Base-by-base conservation (phyloP, 352 stramenopile genomes). In the Phytophthora nicotianae region DNA sequence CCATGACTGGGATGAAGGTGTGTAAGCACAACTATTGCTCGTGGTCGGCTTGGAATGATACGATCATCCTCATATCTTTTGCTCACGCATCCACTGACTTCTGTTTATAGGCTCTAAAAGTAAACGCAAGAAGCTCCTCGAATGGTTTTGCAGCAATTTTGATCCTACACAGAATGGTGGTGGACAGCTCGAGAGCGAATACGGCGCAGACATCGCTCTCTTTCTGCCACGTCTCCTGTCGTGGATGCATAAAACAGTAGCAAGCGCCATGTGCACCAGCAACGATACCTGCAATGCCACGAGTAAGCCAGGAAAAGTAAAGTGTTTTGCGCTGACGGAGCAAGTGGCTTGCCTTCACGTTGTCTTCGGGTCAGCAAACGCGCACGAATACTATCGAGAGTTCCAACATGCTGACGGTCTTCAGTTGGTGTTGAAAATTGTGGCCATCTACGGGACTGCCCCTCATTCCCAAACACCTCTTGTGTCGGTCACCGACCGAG, bases 1-100 rank as follows among this genome's bases (percentile, higher is more conserved):
- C 20, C 75, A 76, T 14, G 79, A 89, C 58, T 92, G 81, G 83
- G 81, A 92, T 51, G 71, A 87, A 79, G 80, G 83, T 91, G 49
- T 45, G 55, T 33, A 54, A 45, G 13, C 38, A 32, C 17, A 26
- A 29, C 17, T 41, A 20, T 27, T 38, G 27, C 41, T 50, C 46
- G 55, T 27, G 29, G 13, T 58, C 40, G 26, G n/a, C 16, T 41
- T 37, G n/a, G 11, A 50, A 58, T 47, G 45, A 46, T 35, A 46
- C 24, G 9, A 42, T 17, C n/a, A 9, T 8, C 20, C 23, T 21
- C 21, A 13, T 11, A n/a, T 53, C 37, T 29, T 8, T 33, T 49
- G 26, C 5, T 59, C 5, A 11, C n/a, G 21, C 2, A 53, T 41
- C 9, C 9, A 57, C 35, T 50, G 11, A 43, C 23, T 32, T 63